Conservation (phyloP, 2,329 filamentous ascomycete genomes). For the Orbilia oligospora region DNA sequence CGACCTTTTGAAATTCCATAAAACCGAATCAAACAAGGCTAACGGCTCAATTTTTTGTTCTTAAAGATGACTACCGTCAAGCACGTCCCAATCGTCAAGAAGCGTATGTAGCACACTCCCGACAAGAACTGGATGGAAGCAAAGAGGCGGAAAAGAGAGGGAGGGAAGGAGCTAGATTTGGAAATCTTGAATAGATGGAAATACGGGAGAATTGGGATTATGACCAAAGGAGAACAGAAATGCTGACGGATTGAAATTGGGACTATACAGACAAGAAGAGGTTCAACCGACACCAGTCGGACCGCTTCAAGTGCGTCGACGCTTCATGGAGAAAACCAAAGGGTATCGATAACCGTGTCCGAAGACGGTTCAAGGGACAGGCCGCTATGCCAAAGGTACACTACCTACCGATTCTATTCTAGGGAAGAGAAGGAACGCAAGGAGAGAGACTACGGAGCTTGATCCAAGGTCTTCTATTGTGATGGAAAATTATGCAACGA, state of each 20-base stretch:
- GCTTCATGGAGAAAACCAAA: slow-evolving; percentile 98
- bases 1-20: neutral
- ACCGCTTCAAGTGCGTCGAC: slow-evolving; percentile 93
- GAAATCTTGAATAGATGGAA: neutral
- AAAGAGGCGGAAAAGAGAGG: neutral
- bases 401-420: slow-evolving; percentile 64
- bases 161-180: neutral
- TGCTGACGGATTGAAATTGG: slow-evolving; percentile 66
- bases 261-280: slow-evolving; percentile 81
- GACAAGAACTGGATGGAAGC: slow-evolving; percentile 42
- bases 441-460: slow-evolving; percentile 1
- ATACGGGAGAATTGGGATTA: neutral
- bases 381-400: slow-evolving; percentile 98
- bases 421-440: slow-evolving; percentile 25
- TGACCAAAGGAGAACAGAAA: slow-evolving; percentile 26
- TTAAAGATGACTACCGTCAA: slow-evolving; percentile 97
- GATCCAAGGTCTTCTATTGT: neutral
- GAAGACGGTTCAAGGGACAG: slow-evolving; percentile 96
- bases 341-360: slow-evolving; percentile 99
- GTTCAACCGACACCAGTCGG: slow-evolving; percentile 98
- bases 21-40: slow-evolving; percentile 15
- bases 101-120: slow-evolving; percentile 80
- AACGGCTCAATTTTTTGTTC: slow-evolving; percentile 17
- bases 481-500: neutral
- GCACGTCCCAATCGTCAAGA: slow-evolving; percentile 99